phyloP scores from a whole-genome alignment of 345 rosid genomes.

The Populus davidiana region DNA sequence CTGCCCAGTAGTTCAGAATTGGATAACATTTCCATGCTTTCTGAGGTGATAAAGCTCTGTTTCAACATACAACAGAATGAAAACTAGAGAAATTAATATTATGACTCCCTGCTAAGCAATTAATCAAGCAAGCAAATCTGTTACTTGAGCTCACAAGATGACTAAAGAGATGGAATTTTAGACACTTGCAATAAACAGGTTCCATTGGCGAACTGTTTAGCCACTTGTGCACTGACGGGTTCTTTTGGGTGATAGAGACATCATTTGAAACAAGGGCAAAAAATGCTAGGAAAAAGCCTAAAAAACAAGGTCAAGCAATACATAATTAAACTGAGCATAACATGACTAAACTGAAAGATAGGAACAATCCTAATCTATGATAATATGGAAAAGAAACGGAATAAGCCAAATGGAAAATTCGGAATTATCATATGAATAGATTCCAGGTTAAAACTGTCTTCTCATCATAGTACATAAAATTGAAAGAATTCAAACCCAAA shows the following conservation, averaged over 20 bases:
- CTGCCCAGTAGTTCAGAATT: not conserved
- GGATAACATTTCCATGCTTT: conserved; percentile 8
- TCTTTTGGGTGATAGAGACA: not conserved
- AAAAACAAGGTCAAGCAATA: not conserved
- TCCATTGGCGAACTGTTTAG: not conserved
- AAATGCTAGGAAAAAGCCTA: not conserved
- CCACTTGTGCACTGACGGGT: not conserved
- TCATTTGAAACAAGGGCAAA: not conserved
- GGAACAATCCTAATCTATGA: not conserved
- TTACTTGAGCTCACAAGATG: not conserved
- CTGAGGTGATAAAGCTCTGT: conserved; percentile 5
- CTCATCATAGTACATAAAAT: not conserved
- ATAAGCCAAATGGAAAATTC: too few species aligned
- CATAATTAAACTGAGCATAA: not conserved
- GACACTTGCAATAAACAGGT: not conserved
- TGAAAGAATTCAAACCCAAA: not conserved
- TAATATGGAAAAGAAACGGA: not conserved
- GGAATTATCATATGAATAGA: too few species aligned
- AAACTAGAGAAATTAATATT: not conserved
- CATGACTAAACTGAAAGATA: not conserved
- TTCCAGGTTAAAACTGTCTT: not conserved
- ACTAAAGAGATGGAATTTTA: not conserved
- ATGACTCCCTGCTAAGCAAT: not conserved
- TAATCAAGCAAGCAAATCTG: not conserved
- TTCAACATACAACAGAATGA: not conserved